phyloP scores from a whole-genome alignment of 2,329 filamentous ascomycete species.

The Cladophialophora bantiana region DNA sequence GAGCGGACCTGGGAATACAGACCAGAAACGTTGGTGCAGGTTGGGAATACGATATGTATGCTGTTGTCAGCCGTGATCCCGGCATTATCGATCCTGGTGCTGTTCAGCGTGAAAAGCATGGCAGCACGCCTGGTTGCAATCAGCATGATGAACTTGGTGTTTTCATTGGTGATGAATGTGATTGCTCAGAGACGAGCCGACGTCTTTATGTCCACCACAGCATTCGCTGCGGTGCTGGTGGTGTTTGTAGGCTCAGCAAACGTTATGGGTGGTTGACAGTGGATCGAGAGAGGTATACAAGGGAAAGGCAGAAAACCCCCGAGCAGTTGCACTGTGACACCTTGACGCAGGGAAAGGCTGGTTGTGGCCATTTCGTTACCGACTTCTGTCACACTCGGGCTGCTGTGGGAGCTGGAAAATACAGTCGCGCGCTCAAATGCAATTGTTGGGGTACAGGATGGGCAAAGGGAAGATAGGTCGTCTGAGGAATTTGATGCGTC shows the following conservation, averaged over 20 bases:
- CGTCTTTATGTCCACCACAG: conserved; percentile 38
- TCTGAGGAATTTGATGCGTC: not conserved
- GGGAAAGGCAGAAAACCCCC: conserved; percentile 30
- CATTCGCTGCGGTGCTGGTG: conserved; percentile 38
- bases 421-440: not conserved
- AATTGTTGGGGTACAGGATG: not conserved
- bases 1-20: conserved; percentile 34
- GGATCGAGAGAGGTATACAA: conserved; percentile 12
- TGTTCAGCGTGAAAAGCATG: conserved; percentile 36
- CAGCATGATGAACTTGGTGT: conserved; percentile 37
- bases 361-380: conserved; percentile 1
- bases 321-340: conserved; percentile 28
- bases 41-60: conserved; percentile 37
- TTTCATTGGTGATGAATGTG: conserved; percentile 38
- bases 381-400: conserved; percentile 9
- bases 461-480: not conserved
- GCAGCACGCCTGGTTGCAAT: conserved; percentile 33
- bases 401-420: conserved; percentile 10
- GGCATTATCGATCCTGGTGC: conserved; percentile 35
- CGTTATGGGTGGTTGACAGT: conserved; percentile 27
- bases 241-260: conserved; percentile 38
- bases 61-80: conserved; percentile 37
- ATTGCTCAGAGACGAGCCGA: conserved; percentile 38
- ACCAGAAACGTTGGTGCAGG: conserved; percentile 32
- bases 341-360: not conserved